Percentiles rank a stretch among this genome's conserved stretches.
Conservation (phyloP, 805 yeast genomes). For the Candida pseudofarinosa region DNA sequence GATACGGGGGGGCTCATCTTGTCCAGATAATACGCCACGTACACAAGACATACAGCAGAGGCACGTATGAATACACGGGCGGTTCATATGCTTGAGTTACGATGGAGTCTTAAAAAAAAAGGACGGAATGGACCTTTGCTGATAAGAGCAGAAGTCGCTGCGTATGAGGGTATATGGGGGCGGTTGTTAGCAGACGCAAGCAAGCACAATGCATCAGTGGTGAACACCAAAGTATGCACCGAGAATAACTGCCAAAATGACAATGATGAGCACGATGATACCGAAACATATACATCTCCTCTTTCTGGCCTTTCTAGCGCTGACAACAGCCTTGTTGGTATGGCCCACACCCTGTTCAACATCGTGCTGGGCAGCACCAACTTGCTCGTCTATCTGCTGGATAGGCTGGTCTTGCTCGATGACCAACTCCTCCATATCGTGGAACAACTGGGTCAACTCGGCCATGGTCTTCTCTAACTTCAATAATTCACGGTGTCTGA, state of each 20-base stretch:
- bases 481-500: conserved; percentile 90
- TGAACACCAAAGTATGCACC: conserved; percentile 52
- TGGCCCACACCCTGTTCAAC: conserved; percentile 94
- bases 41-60: no score
- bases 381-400: conserved; percentile 76
- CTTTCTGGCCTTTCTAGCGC: conserved; percentile 86
- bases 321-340: conserved; percentile 81
- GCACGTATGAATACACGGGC: no score
- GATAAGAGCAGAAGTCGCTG: no score
- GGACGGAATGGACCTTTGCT: no score
- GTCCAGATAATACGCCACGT: no score
- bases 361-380: conserved; percentile 79
- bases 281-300: conserved; percentile 84
- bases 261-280: conserved; percentile 55
- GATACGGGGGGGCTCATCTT: no score
- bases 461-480: conserved; percentile 94
- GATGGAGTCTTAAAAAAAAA: no score
- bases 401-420: conserved; percentile 91
- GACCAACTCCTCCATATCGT: conserved; percentile 93
- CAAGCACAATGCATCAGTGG: not conserved
- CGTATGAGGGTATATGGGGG: not conserved
- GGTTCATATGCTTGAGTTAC: no score
- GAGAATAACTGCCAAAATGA: conserved; percentile 63
- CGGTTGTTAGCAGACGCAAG: not conserved
- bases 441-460: conserved; percentile 89